These are phyloP conservation scores for Pichia thaimueangensis DNA, from an alignment of 805 yeast species.

Conservation along the genomic window DNA sequence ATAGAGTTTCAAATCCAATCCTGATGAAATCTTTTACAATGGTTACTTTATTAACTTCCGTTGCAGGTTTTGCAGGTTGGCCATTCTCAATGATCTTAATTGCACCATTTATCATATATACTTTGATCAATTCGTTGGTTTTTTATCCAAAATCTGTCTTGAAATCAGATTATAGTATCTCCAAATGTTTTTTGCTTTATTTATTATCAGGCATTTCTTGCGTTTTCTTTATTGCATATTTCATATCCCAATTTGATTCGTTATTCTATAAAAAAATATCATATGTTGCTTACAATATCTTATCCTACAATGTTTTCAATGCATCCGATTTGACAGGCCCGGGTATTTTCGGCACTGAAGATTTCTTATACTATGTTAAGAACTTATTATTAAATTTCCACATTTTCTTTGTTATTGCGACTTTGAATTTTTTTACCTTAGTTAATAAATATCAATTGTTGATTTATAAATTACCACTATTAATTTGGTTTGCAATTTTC, in stretches of 20 bases:
- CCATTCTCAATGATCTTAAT: conserved; percentile 72
- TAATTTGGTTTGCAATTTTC: conserved; percentile 65
- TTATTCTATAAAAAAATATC: conserved; percentile 51
- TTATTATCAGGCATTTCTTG: conserved; percentile 16
- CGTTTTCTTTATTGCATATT: conserved; percentile 14
- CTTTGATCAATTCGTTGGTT: conserved; percentile 11
- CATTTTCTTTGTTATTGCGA: conserved; percentile 38
- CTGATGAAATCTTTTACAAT: conserved; percentile 22
- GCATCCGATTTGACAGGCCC: conserved; percentile 75
- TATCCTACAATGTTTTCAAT: conserved; percentile 69
- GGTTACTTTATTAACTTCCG: conserved; percentile 38
- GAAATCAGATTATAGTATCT: conserved; percentile 4
- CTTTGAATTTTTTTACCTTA: conserved; percentile 29
- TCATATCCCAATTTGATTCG: conserved; percentile 45
- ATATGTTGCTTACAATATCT: conserved; percentile 77
- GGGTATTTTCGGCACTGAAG: conserved; percentile 83
- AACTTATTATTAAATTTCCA: conserved; percentile 76
- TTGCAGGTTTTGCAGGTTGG: conserved; percentile 89
- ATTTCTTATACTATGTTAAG: conserved; percentile 59
- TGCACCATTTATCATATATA: conserved; percentile 48
- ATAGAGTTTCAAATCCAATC: conserved; percentile 12
- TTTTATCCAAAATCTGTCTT: conserved; percentile 10
- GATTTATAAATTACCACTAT: conserved; percentile 27
- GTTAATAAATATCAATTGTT: conserved; percentile 13
- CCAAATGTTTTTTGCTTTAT: conserved; percentile 14